Conservation (phyloP, 176 grass and related monocot species). For the Raddia guianensis region DNA sequence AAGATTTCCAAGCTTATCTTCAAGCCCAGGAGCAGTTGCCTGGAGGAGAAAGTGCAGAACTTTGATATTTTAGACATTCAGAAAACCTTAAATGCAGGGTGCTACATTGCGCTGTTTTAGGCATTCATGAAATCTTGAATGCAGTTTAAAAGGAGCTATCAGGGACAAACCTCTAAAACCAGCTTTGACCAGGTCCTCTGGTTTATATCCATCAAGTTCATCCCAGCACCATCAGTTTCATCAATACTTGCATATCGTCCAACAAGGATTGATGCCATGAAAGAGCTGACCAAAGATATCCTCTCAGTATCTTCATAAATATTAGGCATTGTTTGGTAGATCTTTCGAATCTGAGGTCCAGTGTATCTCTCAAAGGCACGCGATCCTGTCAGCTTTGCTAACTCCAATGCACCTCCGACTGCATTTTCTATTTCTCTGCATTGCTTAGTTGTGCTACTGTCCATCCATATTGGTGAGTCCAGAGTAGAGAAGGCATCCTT, state of each 20-base stretch:
- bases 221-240: conserved; percentile 94
- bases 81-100: conserved; percentile 8
- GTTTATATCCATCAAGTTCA: conserved; percentile 99
- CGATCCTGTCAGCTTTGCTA: conserved; percentile 89
- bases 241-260: conserved; percentile 92
- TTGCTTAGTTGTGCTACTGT: conserved; percentile 88
- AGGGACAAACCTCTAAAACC: conserved; percentile 73
- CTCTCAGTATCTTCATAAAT: conserved; percentile 81
- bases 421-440: conserved; percentile 93
- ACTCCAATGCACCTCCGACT: conserved; percentile 83
- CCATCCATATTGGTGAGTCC: conserved; percentile 98
- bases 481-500: conserved; percentile 74
- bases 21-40: conserved; percentile 80
- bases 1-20: conserved; percentile 82
- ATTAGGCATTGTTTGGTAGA: conserved; percentile 52
- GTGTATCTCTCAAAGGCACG: conserved; percentile 90
- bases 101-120: neutral
- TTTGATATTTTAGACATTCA: conserved; percentile 22
- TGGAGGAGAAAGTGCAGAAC: conserved; percentile 43
- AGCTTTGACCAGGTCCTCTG: conserved; percentile 69
- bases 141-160: neutral
- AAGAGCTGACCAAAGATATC: conserved; percentile 95
- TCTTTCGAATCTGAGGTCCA: conserved; percentile 87
- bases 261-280: conserved; percentile 83
- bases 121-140: conserved; percentile 23